phyloP scores from a whole-genome alignment of 163 green algal species.

The Coccomyxa subellipsoidea region DNA sequence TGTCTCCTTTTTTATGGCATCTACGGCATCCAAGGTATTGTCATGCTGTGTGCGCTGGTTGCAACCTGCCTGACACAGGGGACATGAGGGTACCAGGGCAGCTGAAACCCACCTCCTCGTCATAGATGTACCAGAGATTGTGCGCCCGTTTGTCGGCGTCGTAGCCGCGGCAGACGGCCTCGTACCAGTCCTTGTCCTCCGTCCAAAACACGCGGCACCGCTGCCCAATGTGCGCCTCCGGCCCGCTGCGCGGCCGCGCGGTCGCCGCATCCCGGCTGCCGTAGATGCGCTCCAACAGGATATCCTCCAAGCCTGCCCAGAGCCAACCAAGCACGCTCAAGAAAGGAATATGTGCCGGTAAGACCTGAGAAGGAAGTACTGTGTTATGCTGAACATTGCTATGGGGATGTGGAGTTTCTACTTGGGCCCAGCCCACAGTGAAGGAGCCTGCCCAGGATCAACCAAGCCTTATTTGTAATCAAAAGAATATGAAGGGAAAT shows the following conservation, averaged over 20 bases:
- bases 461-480: too few relatives aligned
- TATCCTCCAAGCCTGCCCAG: not conserved
- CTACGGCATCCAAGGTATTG: too few relatives aligned
- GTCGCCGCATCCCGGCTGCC: not conserved
- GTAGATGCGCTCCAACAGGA: not conserved
- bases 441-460: too few relatives aligned
- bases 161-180: conserved; percentile 43
- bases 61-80: too few relatives aligned
- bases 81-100: not conserved
- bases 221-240: conserved; percentile 7
- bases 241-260: not conserved
- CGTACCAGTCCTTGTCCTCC: conserved; percentile 71
- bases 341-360: too few relatives aligned
- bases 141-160: conserved; percentile 37
- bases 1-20: too few relatives aligned
- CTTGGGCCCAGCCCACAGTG: not conserved
- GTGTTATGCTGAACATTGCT: too few relatives aligned
- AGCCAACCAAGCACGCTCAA: not conserved
- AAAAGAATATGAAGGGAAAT: too few relatives aligned
- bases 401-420: not conserved
- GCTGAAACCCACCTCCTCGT: conserved; percentile 40
- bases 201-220: conserved; percentile 49
- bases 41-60: too few relatives aligned
- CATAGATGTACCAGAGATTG: conserved; percentile 61
- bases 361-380: too few relatives aligned